Evolutionary conservation across 2,329 filamentous ascomycete species (phyloP), one percentile per base, ranked within the genome.

Genomic region (Fusarium sp.): DNA sequence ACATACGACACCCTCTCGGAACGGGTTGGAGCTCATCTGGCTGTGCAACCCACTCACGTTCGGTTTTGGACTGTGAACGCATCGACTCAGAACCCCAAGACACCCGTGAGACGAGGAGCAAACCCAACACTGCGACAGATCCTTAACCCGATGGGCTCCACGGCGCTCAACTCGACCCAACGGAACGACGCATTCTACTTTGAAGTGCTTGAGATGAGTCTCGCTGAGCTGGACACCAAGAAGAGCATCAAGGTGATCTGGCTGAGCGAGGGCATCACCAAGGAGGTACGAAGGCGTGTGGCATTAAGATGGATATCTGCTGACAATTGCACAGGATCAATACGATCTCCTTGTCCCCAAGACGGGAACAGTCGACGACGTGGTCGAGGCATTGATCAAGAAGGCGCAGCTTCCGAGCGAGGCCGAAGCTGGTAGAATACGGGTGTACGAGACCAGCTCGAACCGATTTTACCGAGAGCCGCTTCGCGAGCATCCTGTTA

Each of bases 201-300:
- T 80, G 97, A 99, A 82, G 90, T 98, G 32, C 86, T 99, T 45
- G 97, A 99, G 72, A 97, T 98, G 87, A 98, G 95, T 78, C 85
- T 99, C 56, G 93, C 94, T 27, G 97, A 99, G 82, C 88, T 97
- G 50, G 97, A 99, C 80, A 97, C 94, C 66, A 97, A 97, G 86
- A 98, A 97, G 86, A 90, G 87, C 66, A 86, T 98, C 72, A 96
- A 94, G 82, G 85, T 99, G 57, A 94, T 88, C 1, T 96, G 93
- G 91, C 86, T 99, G 54, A 93, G 92, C 45, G 97, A 99, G 72
- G 97, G 97, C 50, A 93, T 98, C 72, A 91, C 91, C 12, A 98
- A 98, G 86, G 95, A 98, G 85, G 94, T 94, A 83, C 82, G 88
- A 80, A 11, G 17, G 25, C 22, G 11, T 43, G 52, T 20, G n/a